A percentile compares a stretch with the other conserved stretches of the same genome.
Conservation (phyloP, 805 yeast genomes). For the Pichia pseudocactophila region DNA sequence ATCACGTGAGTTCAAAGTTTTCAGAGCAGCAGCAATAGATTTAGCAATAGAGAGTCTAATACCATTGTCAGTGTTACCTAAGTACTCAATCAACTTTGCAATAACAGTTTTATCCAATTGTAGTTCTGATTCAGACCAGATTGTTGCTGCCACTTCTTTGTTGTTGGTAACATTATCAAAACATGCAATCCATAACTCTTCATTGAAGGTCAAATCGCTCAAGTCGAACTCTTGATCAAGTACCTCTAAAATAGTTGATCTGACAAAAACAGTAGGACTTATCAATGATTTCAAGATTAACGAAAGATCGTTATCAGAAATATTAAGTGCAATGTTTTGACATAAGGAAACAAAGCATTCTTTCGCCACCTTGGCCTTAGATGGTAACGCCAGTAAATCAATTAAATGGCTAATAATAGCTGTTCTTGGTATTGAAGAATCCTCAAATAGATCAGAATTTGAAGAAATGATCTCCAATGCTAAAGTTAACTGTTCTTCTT, state of each 20-base stretch:
- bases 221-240: slow-evolving; percentile 76
- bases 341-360: slow-evolving; percentile 74
- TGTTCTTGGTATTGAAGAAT: slow-evolving; percentile 59
- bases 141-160: slow-evolving; percentile 60
- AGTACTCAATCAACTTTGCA: slow-evolving; percentile 36
- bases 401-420: slow-evolving; percentile 55
- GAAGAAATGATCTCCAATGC: slow-evolving; percentile 66
- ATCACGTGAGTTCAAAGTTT: slow-evolving; percentile 19
- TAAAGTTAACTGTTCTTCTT: slow-evolving; percentile 75
- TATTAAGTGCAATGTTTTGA: slow-evolving; percentile 62
- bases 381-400: slow-evolving; percentile 59
- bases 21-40: slow-evolving; percentile 54
- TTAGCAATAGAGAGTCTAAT: slow-evolving; percentile 65
- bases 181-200: slow-evolving; percentile 67
- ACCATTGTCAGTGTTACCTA: slow-evolving; percentile 53
- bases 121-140: slow-evolving; percentile 74
- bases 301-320: slow-evolving; percentile 46
- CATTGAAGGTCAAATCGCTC: slow-evolving; percentile 29
- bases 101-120: slow-evolving; percentile 38
- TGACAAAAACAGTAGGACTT: slow-evolving; percentile 60
- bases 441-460: slow-evolving; percentile 62
- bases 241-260: slow-evolving; percentile 72
- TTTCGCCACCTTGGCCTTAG: slow-evolving; percentile 72
- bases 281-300: slow-evolving; percentile 49
- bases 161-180: slow-evolving; percentile 63